Conservation (phyloP, 352 stramenopile species). For the Phytophthora aleatoria region DNA sequence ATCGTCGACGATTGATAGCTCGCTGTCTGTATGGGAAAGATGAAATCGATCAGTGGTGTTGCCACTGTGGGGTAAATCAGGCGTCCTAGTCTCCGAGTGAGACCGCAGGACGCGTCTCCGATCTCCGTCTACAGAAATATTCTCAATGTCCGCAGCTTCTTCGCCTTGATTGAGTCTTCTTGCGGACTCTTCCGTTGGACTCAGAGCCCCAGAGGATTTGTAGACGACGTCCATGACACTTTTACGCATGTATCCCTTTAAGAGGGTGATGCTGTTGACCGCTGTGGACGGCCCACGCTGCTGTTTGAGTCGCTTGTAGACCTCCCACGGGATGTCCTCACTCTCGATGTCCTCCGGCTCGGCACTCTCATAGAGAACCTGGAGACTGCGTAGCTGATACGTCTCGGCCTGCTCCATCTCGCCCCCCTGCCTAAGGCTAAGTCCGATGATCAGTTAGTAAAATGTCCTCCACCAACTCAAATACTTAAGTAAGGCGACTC, state of each 20-base stretch:
- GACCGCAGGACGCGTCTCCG: constrained; percentile 37
- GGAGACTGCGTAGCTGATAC: constrained; percentile 63
- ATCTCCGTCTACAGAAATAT: constrained; percentile 5
- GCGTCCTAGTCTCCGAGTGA: constrained; percentile 56
- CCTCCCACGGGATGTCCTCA: constrained; percentile 78
- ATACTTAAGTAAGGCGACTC: neutral
- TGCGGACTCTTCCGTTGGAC: constrained; percentile 9
- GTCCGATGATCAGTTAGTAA: neutral
- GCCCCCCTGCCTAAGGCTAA: constrained; percentile 34
- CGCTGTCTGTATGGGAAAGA: neutral
- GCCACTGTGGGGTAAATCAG: neutral
- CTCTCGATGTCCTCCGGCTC: constrained; percentile 77
- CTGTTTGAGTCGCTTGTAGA: constrained; percentile 78
- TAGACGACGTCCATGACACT: constrained; percentile 46
- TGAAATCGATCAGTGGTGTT: constrained; percentile 3
- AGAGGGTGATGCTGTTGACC: constrained; percentile 60
- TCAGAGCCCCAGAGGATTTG: constrained; percentile 22
- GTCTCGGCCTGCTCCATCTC: constrained; percentile 44
- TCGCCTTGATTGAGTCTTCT: constrained; percentile 7
- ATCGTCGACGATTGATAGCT: neutral
- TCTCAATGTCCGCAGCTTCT: neutral
- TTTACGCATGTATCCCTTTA: constrained; percentile 71
- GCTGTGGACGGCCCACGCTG: constrained; percentile 65
- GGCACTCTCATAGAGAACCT: constrained; percentile 50
- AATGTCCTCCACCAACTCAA: neutral